phyloP scores from a whole-genome alignment of 768 basidiomycete genomes.

The Cubamyces lactineus region DNA sequence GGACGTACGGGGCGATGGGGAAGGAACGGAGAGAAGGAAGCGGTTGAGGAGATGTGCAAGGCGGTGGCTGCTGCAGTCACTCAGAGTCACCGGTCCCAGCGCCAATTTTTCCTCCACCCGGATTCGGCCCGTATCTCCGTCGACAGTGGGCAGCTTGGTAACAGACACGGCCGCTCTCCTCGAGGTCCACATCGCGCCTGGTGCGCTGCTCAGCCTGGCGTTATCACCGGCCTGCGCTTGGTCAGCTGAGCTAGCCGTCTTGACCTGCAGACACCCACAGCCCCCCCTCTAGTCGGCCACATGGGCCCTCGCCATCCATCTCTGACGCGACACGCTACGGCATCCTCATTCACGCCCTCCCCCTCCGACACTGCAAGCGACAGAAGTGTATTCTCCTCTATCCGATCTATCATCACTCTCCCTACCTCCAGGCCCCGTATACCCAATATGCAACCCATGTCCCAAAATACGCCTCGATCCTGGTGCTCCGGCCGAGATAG shows the following conservation, averaged over 20 bases:
- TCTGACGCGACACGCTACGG: neutral
- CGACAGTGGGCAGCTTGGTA: neutral
- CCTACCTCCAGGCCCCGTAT: slow-evolving; percentile 5
- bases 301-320: neutral
- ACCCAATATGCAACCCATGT: slow-evolving; percentile 13
- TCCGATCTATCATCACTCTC: slow-evolving; percentile 24
- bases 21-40: neutral
- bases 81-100: slow-evolving; percentile 16
- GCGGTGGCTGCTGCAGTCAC: neutral
- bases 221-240: slow-evolving; percentile 2
- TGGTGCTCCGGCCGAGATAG: slow-evolving; percentile 31
- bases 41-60: neutral
- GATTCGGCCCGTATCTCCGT: slow-evolving; percentile 17
- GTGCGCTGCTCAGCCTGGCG: neutral
- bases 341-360: neutral
- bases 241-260: slow-evolving; percentile 3
- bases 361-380: slow-evolving; percentile 4
- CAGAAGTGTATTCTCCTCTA: slow-evolving; percentile 9
- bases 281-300: neutral
- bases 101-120: slow-evolving; percentile 19
- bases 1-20: slow-evolving; percentile 4
- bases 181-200: neutral
- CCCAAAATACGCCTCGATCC: slow-evolving; percentile 10
- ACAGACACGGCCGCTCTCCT: neutral
- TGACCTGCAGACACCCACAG: slow-evolving; percentile 1